These are phyloP conservation scores for Brasilioporus rufonigricans DNA, from an alignment of 768 basidiomycete genomes.

Conservation along the genomic window DNA sequence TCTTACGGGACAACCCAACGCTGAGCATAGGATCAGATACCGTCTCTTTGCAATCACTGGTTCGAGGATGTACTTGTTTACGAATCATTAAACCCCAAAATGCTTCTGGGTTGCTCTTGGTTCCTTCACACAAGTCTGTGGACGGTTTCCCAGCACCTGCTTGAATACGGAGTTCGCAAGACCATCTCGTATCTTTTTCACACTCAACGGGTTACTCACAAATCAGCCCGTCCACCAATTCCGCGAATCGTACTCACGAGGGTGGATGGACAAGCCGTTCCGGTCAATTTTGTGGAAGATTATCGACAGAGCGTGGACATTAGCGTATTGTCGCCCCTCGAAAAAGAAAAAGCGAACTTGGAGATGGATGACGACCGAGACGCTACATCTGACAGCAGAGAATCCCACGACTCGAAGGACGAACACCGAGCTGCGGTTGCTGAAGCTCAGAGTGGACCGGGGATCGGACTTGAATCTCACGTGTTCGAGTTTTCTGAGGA, in stretches of 20 bases:
- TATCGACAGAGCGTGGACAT: not conserved
- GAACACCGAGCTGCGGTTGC: not conserved
- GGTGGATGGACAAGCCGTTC: slow-evolving; percentile 15
- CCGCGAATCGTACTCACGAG: slow-evolving; percentile 16
- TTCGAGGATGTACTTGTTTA: slow-evolving; percentile 17
- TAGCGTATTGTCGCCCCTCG: not conserved
- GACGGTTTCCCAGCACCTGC: not conserved
- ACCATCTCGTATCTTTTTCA: not conserved
- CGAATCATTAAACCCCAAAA: slow-evolving; percentile 6
- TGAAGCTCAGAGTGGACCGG: not conserved
- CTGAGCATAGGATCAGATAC: slow-evolving; percentile 17
- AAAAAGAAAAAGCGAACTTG: not conserved
- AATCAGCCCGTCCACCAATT: not conserved
- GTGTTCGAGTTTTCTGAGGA: not conserved
- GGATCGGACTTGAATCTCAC: not conserved
- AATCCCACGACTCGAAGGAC: not conserved
- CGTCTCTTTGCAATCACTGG: slow-evolving; percentile 17
- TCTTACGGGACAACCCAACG: not conserved
- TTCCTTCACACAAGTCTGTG: slow-evolving; percentile 8
- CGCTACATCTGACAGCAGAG: not conserved
- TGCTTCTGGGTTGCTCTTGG: not conserved
- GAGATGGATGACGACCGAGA: not conserved
- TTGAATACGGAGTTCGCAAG: slow-evolving; percentile 2
- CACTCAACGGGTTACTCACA: not conserved
- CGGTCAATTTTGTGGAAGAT: slow-evolving; percentile 3